Evolutionary conservation across 805 yeast species (phyloP), one percentile per base, ranked within the genome.

Genomic region (Candida patagonica): DNA sequence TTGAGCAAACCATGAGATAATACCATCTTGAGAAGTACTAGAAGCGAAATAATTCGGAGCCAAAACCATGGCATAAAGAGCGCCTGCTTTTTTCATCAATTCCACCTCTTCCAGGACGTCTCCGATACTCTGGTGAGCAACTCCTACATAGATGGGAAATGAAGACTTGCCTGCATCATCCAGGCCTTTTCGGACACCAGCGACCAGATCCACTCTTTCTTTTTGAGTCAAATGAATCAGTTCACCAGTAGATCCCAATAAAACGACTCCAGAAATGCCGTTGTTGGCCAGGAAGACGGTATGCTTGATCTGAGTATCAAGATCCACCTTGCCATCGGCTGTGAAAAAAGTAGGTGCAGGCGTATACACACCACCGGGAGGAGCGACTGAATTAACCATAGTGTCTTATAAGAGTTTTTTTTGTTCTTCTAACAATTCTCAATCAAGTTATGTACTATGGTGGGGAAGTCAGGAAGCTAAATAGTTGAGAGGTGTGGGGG

Each of bases 241-340:
- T 51, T 73, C 78, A 27, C 78, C 79, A 12, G 76, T 73, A 26
- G 76, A 70, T 5, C 78, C 78, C 51, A 70, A 60, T 6, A 71
- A 49, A 10, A 70, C 72, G 2, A 68, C 54, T 19, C 79, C 79
- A 33, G 54, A 47, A 41, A 73, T 66, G 7, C 78, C 77, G 43
- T 57, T 60, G 17, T 60, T 50, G 30, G 64, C 54, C 34, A 73
- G 57, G 52, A 50, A 62, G 34, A 62, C 59, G 26, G 74, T 66
- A 48, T 71, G 76, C 34, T 59, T 53, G 36, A 66, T 54, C 51
- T 68, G 73, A 21, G 76, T 53, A 4, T 64, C 73, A 31, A 53
- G 52, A 49, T 72, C 76, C 26, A 71, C 57, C 2, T 69, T 56
- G 26, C 60, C 61, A 41, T 64, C 67, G 33, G 54, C 54, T 48